A percentile compares a stretch with the other conserved stretches of the same genome.
These are phyloP conservation scores for Hyphopichia pseudoburtonii DNA, from an alignment of 1,139 yeast genomes.

Conservation along the genomic window DNA sequence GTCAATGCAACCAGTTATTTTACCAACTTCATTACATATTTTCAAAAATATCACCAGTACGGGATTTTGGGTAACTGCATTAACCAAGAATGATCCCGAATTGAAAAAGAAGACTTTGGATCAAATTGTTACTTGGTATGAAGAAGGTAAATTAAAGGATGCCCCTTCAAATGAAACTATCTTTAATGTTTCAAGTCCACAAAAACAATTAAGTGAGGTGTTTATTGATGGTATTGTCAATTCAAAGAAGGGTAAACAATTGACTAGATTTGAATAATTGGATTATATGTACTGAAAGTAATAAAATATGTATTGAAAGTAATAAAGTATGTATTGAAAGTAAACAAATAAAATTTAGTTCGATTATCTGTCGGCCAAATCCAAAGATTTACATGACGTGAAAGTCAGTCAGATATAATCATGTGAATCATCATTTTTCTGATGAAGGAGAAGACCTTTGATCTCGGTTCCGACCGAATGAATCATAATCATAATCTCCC, in stretches of 20 bases:
- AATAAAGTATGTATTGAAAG: too few species aligned
- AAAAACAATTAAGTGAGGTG: slow-evolving; percentile 50
- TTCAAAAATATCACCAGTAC: slow-evolving; percentile 83
- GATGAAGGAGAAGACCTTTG: too few species aligned
- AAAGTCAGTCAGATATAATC: too few species aligned
- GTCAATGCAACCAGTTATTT: slow-evolving; percentile 90
- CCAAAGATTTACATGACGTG: too few species aligned
- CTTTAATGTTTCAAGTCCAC: slow-evolving; percentile 42
- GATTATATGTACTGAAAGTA: too few species aligned
- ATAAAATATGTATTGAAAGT: too few species aligned
- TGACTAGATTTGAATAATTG: slow-evolving; percentile 30
- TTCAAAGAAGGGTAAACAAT: slow-evolving; percentile 44
- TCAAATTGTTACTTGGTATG: slow-evolving; percentile 66
- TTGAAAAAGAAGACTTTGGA: slow-evolving; percentile 60
- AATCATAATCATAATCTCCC: too few species aligned
- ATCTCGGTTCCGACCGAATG: too few species aligned
- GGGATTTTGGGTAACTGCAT: slow-evolving; percentile 93
- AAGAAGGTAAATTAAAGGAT: slow-evolving; percentile 59
- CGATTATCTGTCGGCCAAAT: too few species aligned
- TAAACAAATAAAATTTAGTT: too few species aligned
- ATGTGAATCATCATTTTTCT: too few species aligned
- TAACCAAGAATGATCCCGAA: slow-evolving; percentile 63
- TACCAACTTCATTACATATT: slow-evolving; percentile 86
- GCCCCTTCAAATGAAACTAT: slow-evolving; percentile 53
- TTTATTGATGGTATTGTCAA: slow-evolving; percentile 54